Conservation (phyloP, 805 yeast genomes). For the Zygoascus biomembranicola region DNA sequence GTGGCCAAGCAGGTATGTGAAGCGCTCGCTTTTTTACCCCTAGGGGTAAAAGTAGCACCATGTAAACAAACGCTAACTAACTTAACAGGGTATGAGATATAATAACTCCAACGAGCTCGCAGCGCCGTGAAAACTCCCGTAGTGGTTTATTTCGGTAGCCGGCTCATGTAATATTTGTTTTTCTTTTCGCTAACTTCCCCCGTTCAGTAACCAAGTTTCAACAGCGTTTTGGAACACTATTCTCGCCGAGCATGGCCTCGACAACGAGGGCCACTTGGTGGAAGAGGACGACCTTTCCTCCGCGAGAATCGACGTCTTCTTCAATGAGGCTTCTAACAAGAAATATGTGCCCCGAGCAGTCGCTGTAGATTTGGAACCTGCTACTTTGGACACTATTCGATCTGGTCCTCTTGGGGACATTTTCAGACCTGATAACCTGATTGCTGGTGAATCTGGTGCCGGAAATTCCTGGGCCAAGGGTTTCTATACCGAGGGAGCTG, state of each 20-base stretch:
- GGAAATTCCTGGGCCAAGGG: conserved; percentile 98
- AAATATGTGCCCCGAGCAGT: conserved; percentile 95
- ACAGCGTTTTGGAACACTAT: conserved; percentile 34
- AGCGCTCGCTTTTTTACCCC: not conserved
- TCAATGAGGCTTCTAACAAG: conserved; percentile 68
- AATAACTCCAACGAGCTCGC: too few species aligned
- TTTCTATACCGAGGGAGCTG: conserved; percentile 95
- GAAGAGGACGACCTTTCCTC: conserved; percentile 29
- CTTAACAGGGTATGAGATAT: not conserved
- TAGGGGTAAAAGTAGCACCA: not conserved
- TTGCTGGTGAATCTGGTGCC: conserved; percentile 87
- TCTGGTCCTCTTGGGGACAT: conserved; percentile 70
- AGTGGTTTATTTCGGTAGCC: not conserved
- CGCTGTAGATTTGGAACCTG: conserved; percentile 90
- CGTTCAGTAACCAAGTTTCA: conserved; percentile 31
- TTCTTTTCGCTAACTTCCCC: not conserved
- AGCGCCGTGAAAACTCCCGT: too few species aligned
- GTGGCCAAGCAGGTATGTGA: conserved; percentile 36
- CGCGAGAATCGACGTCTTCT: conserved; percentile 59
- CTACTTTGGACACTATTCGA: conserved; percentile 81
- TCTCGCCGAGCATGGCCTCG: conserved; percentile 30
- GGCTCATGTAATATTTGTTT: not conserved
- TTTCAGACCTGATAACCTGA: conserved; percentile 88
- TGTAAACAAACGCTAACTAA: not conserved
- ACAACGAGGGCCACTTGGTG: conserved; percentile 26